phyloP scores from a whole-genome alignment of 768 basidiomycete genomes.

The Serendipita sp. region DNA sequence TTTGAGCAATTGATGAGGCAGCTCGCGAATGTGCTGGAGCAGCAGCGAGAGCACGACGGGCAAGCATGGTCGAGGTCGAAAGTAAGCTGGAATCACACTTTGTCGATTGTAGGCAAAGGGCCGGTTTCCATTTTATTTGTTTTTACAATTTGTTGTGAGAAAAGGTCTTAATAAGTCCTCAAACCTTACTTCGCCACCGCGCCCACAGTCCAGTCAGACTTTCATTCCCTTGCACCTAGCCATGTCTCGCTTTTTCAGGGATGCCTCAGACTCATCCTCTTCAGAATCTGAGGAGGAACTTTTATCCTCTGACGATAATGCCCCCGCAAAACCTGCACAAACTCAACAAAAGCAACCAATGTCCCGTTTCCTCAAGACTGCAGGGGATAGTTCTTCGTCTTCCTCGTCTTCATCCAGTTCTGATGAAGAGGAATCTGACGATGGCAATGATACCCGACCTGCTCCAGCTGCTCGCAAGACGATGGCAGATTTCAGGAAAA shows the following conservation, averaged over 20 bases:
- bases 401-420: slow-evolving; percentile 35
- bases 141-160: neutral
- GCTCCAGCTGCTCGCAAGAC: slow-evolving; percentile 25
- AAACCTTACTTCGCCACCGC: neutral
- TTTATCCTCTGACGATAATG: slow-evolving; percentile 54
- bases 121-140: neutral
- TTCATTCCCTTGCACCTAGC: neutral
- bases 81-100: neutral
- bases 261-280: slow-evolving; percentile 62
- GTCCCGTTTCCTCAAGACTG: slow-evolving; percentile 55
- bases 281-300: slow-evolving; percentile 49
- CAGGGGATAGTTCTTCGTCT: slow-evolving; percentile 36
- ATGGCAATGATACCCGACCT: slow-evolving; percentile 26
- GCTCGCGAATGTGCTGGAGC: slow-evolving; percentile 26
- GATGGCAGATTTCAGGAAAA: slow-evolving; percentile 16
- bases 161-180: neutral
- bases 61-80: slow-evolving; percentile 2
- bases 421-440: slow-evolving; percentile 28
- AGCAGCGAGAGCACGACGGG: neutral
- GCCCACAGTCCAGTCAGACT: neutral
- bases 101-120: too few relatives aligned
- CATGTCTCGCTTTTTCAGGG: slow-evolving; percentile 86
- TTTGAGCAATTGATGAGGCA: slow-evolving; percentile 54
- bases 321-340: slow-evolving; percentile 28
- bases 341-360: slow-evolving; percentile 41